Evolutionary conservation across 108 stramenopile species (phyloP).

Genomic region (Conticribra guillardii): DNA sequence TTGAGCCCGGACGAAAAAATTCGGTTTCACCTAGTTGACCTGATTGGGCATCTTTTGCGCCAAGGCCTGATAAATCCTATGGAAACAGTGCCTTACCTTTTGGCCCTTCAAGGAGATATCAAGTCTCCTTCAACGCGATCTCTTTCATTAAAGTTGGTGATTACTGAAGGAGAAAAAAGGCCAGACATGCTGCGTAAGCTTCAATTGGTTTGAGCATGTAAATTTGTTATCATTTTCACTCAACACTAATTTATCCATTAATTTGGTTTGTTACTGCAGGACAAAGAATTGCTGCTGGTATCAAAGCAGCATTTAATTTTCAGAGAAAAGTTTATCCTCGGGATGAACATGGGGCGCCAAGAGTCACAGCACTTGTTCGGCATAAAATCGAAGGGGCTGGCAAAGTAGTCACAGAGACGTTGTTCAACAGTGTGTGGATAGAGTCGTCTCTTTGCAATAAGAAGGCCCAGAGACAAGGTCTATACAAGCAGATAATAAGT

Average conservation of each 20-base stretch:
- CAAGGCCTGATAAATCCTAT: slow-evolving; percentile 94
- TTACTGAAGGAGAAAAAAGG: slow-evolving; percentile 83
- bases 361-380: slow-evolving; percentile 65
- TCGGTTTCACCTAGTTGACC: slow-evolving; percentile 67
- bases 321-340: slow-evolving; percentile 68
- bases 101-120: slow-evolving; percentile 90
- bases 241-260: not conserved
- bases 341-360: slow-evolving; percentile 20
- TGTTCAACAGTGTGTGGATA: slow-evolving; percentile 81
- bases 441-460: slow-evolving; percentile 69
- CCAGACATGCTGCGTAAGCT: slow-evolving; percentile 86
- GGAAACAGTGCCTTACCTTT: slow-evolving; percentile 79
- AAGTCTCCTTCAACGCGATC: slow-evolving; percentile 70
- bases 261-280: no score
- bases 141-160: slow-evolving; percentile 71
- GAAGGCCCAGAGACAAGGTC: slow-evolving; percentile 72
- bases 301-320: slow-evolving; percentile 76
- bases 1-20: slow-evolving; percentile 59
- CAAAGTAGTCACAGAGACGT: slow-evolving; percentile 57
- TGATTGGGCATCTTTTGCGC: slow-evolving; percentile 81
- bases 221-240: not conserved
- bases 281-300: slow-evolving; percentile 71
- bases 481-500: slow-evolving; percentile 56
- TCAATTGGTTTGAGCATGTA: not conserved
- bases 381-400: slow-evolving; percentile 43